Evolutionary conservation across 2,329 filamentous ascomycete genomes (phyloP).

Genomic region (Pyrenophora tritici-repentis): DNA sequence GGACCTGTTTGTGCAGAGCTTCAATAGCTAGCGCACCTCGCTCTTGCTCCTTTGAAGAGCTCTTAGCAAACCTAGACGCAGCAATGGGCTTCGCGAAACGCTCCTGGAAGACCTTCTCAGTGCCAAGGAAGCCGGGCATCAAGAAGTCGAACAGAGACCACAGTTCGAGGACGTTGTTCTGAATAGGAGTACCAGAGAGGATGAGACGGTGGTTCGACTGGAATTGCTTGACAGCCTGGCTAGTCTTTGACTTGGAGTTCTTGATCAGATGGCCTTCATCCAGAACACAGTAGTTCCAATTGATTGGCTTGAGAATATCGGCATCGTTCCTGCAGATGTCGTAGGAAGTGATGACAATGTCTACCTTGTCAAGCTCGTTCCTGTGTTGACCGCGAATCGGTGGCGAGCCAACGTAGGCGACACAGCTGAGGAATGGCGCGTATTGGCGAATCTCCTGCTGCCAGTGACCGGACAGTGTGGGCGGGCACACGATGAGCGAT

Average conservation of each 20-base stretch:
- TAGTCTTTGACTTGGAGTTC: conserved; percentile 96
- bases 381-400: conserved; percentile 75
- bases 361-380: conserved; percentile 72
- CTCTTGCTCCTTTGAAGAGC: conserved; percentile 97
- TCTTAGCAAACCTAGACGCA: conserved; percentile 92
- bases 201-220: conserved; percentile 93
- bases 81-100: conserved; percentile 94
- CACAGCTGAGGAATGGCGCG: conserved; percentile 87
- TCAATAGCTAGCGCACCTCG: conserved; percentile 94
- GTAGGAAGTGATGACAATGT: conserved; percentile 96
- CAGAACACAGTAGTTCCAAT: conserved; percentile 96
- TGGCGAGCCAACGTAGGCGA: conserved; percentile 90
- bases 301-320: conserved; percentile 80
- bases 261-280: conserved; percentile 99
- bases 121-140: conserved; percentile 97
- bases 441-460: conserved; percentile 97
- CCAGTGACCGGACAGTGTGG: conserved; percentile 96
- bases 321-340: conserved; percentile 96
- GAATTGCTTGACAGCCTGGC: conserved; percentile 86
- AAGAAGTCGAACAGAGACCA: conserved; percentile 99
- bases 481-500: conserved; percentile 93
- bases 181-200: conserved; percentile 93
- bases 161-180: conserved; percentile 95
- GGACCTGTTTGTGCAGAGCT: conserved; percentile 96
- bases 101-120: conserved; percentile 95